These are phyloP conservation scores for Fusarium subtropicale DNA, from an alignment of 2,329 filamentous ascomycete genomes.

Conservation along the genomic window DNA sequence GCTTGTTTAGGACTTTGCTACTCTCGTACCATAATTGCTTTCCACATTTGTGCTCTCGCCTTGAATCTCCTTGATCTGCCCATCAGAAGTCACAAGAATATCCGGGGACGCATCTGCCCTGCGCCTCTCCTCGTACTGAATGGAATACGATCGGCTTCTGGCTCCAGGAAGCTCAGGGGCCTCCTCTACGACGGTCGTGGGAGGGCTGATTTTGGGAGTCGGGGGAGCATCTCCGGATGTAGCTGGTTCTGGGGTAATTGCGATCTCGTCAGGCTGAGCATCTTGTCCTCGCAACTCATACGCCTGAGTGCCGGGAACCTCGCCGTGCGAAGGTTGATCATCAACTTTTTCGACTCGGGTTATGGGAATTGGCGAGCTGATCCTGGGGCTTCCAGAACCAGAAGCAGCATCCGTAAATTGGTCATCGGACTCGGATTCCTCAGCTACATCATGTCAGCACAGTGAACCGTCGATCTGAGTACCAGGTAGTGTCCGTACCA, in stretches of 20 bases:
- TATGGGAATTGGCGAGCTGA: constrained; percentile 66
- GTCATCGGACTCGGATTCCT: constrained; percentile 73
- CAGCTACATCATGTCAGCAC: constrained; percentile 54
- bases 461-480: background rate
- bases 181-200: constrained; percentile 67
- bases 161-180: constrained; percentile 61
- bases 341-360: constrained; percentile 70
- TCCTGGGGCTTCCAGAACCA: constrained; percentile 56
- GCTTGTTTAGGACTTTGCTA: constrained; percentile 37
- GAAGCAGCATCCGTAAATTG: constrained; percentile 77
- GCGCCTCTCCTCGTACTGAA: constrained; percentile 59
- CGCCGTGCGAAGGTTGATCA: constrained; percentile 64
- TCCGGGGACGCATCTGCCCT: constrained; percentile 66
- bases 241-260: constrained; percentile 54
- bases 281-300: constrained; percentile 67
- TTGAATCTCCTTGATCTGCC: constrained; percentile 51
- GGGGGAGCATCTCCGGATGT: constrained; percentile 41
- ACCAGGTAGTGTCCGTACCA: constrained; percentile 53
- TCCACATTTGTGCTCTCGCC: constrained; percentile 40
- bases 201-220: constrained; percentile 50
- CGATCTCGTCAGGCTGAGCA: constrained; percentile 71
- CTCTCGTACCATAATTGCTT: constrained; percentile 47
- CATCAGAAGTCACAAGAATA: constrained; percentile 60
- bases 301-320: constrained; percentile 70
- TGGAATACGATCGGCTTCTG: constrained; percentile 55